These are phyloP conservation scores for Takakia lepidozioides DNA, from an alignment of 225 moss, liverwort and hornwort genomes.

Conservation along the genomic window DNA sequence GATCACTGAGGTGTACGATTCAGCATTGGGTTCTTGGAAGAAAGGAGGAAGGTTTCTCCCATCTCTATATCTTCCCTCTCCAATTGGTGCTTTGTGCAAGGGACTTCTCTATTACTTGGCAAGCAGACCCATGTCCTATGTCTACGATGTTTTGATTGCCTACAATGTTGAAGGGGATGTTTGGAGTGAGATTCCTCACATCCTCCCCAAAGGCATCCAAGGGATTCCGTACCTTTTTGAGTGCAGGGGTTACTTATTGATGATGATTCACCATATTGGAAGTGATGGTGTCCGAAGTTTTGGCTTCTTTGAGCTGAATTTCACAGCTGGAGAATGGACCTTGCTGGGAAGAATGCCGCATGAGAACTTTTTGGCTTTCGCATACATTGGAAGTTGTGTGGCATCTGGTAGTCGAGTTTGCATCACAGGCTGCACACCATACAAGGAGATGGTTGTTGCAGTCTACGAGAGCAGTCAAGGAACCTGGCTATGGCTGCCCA, in stretches of 20 bases:
- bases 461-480: conserved; percentile 6
- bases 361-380: conserved; percentile 19
- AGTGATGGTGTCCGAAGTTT: conserved; percentile 18
- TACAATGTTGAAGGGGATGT: conserved; percentile 28
- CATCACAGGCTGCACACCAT: conserved; percentile 23
- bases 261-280: conserved; percentile 25
- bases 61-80: conserved; percentile 26
- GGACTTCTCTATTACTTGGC: conserved; percentile 34
- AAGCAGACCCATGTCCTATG: conserved; percentile 26
- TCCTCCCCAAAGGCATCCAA: conserved; percentile 18
- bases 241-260: conserved; percentile 17
- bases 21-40: conserved; percentile 10
- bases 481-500: conserved; percentile 34
- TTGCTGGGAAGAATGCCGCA: conserved; percentile 23
- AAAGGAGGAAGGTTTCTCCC: conserved; percentile 24
- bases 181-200: conserved; percentile 33
- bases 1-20: conserved; percentile 33
- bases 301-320: conserved; percentile 29
- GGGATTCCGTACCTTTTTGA: conserved; percentile 43
- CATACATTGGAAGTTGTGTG: conserved; percentile 31
- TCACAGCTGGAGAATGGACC: conserved; percentile 25
- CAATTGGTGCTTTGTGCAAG: conserved; percentile 33
- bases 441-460: conserved; percentile 25
- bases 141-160: conserved; percentile 35
- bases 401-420: conserved; percentile 19